Evolutionary conservation across 768 basidiomycete species (phyloP), one percentile per base, ranked within the genome.

Genomic region (Kwoniella europaea): DNA sequence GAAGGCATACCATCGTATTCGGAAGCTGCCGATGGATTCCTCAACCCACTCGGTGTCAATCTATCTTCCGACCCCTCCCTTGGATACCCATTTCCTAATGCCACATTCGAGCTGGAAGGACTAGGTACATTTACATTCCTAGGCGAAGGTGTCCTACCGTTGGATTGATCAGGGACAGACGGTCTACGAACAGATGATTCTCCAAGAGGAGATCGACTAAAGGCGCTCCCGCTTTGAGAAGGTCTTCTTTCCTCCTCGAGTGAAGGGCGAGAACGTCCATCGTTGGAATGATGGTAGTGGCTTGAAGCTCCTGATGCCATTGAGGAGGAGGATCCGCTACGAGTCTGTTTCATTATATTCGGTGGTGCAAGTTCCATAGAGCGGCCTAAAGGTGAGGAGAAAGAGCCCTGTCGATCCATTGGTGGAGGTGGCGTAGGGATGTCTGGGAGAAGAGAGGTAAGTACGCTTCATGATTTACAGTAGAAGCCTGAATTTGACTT

Each of bases 281-380:
- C 69, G 16, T 74, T 63, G 2, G 73, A 71, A 6, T 65, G 56
- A 15, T 58, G 72, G 54, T 76, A 74, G 13, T 44, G 22, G 13
- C 75, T 75, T 57, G 68, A 69, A 42, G 72, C 71, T 7, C 64
- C 69, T 12, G 64, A 74, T 7, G 64, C 69, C 54, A 77, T 67
- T 22, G 79, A 81, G 0, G 76, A 75, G 18, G 78, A 73, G 12
- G 79, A 79, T n/a, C 69, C 76, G 46, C 68, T 69, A 24, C 82
- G 75, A 18, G 56, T 52, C 42, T 50, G 73, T 57, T 58, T 66
- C 42, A 68, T 24, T 18, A 65, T 43, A 6, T 61, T 70, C n/a
- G 75, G 80, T 24, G 74, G 78, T 6, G 66, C 71, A 3, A 75
- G 64, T 18, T 76, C 76, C 60, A 72, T 64, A 62, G 58, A 56